Conservation (phyloP, 2,329 filamentous ascomycete genomes). For the Botrytis cinerea region DNA sequence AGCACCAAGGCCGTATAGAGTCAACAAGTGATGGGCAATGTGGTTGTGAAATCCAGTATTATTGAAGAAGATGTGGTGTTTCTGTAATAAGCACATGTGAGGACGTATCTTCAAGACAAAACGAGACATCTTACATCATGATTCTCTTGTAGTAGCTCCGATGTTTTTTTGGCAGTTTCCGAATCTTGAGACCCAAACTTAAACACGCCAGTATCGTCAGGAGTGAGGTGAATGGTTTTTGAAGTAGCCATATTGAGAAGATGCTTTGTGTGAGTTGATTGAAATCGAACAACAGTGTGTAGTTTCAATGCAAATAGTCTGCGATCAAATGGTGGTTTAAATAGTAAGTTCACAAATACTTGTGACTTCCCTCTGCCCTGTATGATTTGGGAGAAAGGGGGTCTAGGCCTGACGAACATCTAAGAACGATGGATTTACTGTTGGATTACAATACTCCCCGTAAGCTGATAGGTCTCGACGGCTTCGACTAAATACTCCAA, state of each 20-base stretch:
- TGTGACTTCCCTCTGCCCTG: background rate
- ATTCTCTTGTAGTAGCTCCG: slow-evolving; percentile 74
- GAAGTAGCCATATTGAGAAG: slow-evolving; percentile 35
- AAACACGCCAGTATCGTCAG: slow-evolving; percentile 54
- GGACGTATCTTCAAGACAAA: background rate
- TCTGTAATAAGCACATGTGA: slow-evolving; percentile 46
- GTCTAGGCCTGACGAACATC: slow-evolving; percentile 6
- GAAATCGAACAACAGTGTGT: background rate
- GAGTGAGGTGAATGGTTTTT: slow-evolving; percentile 50
- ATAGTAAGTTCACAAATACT: background rate
- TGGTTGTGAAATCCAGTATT: slow-evolving; percentile 77
- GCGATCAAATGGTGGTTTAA: background rate
- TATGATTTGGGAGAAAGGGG: background rate
- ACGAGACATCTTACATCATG: slow-evolving; percentile 51
- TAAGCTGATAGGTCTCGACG: background rate
- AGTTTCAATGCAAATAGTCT: background rate
- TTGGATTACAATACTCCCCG: background rate
- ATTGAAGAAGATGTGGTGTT: slow-evolving; percentile 82
- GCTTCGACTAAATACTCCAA: background rate
- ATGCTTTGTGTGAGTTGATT: background rate
- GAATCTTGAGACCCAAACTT: slow-evolving; percentile 51
- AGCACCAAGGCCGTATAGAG: slow-evolving; percentile 75
- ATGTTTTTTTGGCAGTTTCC: slow-evolving; percentile 62
- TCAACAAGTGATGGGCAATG: slow-evolving; percentile 75
- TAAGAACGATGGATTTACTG: background rate